phyloP scores from a whole-genome alignment of 768 basidiomycete species.

The Mrakia frigida region DNA sequence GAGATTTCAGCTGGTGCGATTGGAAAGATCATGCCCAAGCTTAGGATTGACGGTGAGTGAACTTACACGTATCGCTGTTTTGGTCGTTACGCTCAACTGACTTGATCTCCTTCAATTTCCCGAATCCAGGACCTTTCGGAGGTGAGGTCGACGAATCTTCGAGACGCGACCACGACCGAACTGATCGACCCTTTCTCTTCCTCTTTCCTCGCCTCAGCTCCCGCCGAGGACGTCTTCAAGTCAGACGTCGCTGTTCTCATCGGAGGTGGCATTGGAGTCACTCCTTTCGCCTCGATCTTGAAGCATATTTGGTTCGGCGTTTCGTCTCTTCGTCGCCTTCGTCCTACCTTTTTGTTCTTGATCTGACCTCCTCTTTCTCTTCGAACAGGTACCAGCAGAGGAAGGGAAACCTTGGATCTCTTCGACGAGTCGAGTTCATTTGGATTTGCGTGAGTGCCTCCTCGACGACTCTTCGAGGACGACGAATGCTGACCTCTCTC shows the following conservation, averaged over 20 bases:
- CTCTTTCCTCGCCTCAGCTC: constrained; percentile 49
- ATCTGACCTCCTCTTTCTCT: not conserved
- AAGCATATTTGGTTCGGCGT: constrained; percentile 78
- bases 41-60: constrained; percentile 39
- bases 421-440: constrained; percentile 88
- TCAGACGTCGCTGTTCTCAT: constrained; percentile 84
- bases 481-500: not conserved
- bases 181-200: not conserved
- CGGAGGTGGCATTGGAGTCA: constrained; percentile 92
- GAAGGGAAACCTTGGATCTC: constrained; percentile 65
- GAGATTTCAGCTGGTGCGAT: constrained; percentile 29
- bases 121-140: constrained; percentile 13
- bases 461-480: constrained; percentile 5
- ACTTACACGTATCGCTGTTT: not conserved
- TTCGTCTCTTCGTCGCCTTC: not conserved
- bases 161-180: not conserved
- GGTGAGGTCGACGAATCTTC: not conserved
- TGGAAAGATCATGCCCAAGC: constrained; percentile 36
- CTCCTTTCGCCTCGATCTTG: constrained; percentile 88
- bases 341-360: not conserved
- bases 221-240: constrained; percentile 82
- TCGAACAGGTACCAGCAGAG: constrained; percentile 63
- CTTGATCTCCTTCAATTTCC: not conserved
- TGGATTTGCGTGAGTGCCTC: constrained; percentile 51
- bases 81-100: not conserved